Conservation (phyloP, 2,329 filamentous ascomycete genomes). For the Alternaria arbusti region DNA sequence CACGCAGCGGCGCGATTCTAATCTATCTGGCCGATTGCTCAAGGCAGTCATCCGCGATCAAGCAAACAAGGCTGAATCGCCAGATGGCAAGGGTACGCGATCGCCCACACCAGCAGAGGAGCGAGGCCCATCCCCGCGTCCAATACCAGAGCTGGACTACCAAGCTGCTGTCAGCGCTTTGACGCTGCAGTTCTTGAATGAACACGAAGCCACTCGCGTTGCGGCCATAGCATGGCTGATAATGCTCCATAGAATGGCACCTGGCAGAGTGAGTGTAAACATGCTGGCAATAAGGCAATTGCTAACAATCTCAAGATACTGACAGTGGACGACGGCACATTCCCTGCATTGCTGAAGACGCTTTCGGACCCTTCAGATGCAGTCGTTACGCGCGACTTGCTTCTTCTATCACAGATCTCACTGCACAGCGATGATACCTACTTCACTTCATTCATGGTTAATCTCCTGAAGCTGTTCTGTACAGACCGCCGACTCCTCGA, state of each 20-base stretch:
- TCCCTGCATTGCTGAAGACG: conserved; percentile 93
- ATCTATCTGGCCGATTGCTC: conserved; percentile 42
- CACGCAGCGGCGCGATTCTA: conserved; percentile 47
- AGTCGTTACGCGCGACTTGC: conserved; percentile 92
- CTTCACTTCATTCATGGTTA: conserved; percentile 98
- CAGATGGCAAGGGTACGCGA: conserved; percentile 37
- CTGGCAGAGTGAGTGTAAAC: conserved; percentile 70
- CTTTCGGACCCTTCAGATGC: conserved; percentile 94
- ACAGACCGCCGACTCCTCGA: conserved; percentile 91
- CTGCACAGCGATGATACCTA: conserved; percentile 96
- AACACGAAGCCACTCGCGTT: conserved; percentile 93
- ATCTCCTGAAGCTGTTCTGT: conserved; percentile 90
- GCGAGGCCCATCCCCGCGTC: conserved; percentile 51
- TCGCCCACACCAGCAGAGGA: conserved; percentile 55
- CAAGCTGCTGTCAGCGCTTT: conserved; percentile 91
- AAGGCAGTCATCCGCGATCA: conserved; percentile 46
- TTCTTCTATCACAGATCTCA: conserved; percentile 94
- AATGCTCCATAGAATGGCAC: conserved; percentile 96
- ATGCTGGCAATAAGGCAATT: not conserved
- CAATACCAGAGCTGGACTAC: conserved; percentile 82
- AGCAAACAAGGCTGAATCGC: conserved; percentile 32
- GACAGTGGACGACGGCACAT: conserved; percentile 96
- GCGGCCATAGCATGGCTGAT: conserved; percentile 95
- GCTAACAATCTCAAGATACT: conserved; percentile 56
- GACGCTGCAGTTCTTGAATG: conserved; percentile 91